Percentiles rank a stretch among this genome's conserved stretches.
Evolutionary conservation across 306 rosid genomes (phyloP).

Genomic region (Dryas alaskensis): DNA sequence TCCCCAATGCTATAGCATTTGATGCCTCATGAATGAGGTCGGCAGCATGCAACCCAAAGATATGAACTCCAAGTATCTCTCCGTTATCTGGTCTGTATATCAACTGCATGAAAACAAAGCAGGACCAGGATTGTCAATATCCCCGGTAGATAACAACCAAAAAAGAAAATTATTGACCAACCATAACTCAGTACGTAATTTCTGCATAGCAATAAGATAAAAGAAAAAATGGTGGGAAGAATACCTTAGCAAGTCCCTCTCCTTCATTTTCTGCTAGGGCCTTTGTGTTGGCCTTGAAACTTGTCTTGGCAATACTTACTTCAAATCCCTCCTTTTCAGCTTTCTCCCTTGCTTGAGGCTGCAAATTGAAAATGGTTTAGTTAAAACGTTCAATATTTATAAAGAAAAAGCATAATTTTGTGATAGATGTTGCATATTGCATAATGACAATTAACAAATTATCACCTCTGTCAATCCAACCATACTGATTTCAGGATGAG

Average conservation of each 20-base stretch:
- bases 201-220: not conserved
- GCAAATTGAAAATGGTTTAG: constrained; percentile 34
- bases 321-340: constrained; percentile 86
- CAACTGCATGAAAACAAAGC: constrained; percentile 48
- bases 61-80: constrained; percentile 94
- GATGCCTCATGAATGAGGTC: constrained; percentile 99
- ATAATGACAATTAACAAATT: constrained; percentile 2
- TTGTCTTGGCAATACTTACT: constrained; percentile 82
- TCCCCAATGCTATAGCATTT: constrained; percentile 86
- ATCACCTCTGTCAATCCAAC: constrained; percentile 88
- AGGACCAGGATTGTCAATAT: constrained; percentile 3
- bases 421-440: not conserved
- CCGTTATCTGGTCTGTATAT: constrained; percentile 98
- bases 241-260: constrained; percentile 93
- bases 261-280: constrained; percentile 99
- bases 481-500: constrained; percentile 97
- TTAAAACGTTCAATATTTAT: constrained; percentile 14
- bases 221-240: constrained; percentile 15
- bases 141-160: not conserved
- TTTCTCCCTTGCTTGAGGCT: constrained; percentile 97
- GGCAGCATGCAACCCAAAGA: constrained; percentile 98
- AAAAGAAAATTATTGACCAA: not conserved
- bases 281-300: constrained; percentile 97
- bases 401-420: not conserved
- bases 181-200: not conserved